A percentile compares a stretch with the other conserved stretches of the same genome.
Conservation (phyloP, 1,284 basidiomycete species). For the Apiotrichum gamsii region DNA sequence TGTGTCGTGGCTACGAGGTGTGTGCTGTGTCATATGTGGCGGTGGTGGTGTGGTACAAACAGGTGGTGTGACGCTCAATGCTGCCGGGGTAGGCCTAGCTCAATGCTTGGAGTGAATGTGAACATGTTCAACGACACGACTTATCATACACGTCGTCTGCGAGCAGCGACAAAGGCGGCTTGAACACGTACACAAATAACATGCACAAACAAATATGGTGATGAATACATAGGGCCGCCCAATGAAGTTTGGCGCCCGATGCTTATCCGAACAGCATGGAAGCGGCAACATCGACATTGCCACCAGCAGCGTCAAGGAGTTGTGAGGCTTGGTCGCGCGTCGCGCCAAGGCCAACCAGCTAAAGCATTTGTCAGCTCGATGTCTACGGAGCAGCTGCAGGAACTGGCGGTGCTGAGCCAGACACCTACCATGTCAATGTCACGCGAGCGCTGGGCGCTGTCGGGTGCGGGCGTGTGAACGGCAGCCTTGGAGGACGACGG, state of each 20-base stretch:
- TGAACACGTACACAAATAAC: too few species aligned
- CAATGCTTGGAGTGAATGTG: neutral
- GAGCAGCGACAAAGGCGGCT: too few species aligned
- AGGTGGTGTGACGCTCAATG: too few species aligned
- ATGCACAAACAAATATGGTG: too few species aligned
- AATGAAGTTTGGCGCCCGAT: too few species aligned
- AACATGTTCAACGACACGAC: constrained; percentile 6
- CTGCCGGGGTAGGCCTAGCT: too few species aligned
- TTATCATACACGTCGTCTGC: too few species aligned
- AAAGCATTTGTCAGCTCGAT: too few species aligned
- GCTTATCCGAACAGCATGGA: constrained; percentile 72
- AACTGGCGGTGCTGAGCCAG: constrained; percentile 4
- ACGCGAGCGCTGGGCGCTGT: neutral
- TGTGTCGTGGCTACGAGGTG: neutral
- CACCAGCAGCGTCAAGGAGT: constrained; percentile 69
- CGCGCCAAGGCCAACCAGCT: constrained; percentile 56
- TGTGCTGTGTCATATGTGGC: neutral
- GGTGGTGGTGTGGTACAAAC: neutral
- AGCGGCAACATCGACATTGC: constrained; percentile 82
- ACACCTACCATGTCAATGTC: constrained; percentile 33
- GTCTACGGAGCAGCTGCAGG: too few species aligned
- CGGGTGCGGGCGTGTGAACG: neutral
- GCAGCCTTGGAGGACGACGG: neutral
- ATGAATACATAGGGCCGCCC: too few species aligned
- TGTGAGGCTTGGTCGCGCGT: constrained; percentile 67